Evolutionary conservation across 768 basidiomycete species (phyloP).

Genomic region (Kwoniella bestiolae): DNA sequence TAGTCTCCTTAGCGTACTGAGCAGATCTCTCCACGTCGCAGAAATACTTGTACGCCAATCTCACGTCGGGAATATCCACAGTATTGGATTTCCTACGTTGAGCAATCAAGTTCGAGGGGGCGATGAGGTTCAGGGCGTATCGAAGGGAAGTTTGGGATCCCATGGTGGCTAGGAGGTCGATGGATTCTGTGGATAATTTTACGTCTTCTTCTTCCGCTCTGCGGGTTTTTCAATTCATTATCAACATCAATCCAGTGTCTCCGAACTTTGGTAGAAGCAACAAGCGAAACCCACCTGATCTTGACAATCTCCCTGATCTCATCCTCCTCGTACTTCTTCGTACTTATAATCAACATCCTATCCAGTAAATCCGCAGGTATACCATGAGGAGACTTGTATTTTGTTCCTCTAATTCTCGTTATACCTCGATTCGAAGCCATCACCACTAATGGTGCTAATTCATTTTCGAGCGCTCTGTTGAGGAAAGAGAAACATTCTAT

Average conservation of each 20-base stretch:
- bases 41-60: conserved; percentile 70
- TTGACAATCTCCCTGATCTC: conserved; percentile 91
- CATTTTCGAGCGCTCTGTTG: conserved; percentile 91
- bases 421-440: conserved; percentile 98
- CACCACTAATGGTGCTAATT: conserved; percentile 91
- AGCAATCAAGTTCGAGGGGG: conserved; percentile 84
- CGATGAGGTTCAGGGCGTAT: conserved; percentile 93
- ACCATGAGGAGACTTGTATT: conserved; percentile 91
- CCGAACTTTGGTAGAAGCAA: too few relatives aligned
- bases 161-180: conserved; percentile 83
- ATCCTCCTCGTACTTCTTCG: conserved; percentile 77
- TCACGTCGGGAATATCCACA: conserved; percentile 83
- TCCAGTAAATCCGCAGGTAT: conserved; percentile 93
- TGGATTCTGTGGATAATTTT: conserved; percentile 71
- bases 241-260: neutral
- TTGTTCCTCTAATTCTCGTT: conserved; percentile 91
- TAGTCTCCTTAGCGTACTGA: conserved; percentile 55
- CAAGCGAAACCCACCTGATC: conserved; percentile 69
- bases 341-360: conserved; percentile 93
- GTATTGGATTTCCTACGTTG: conserved; percentile 74
- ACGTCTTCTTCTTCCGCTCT: conserved; percentile 97
- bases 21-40: conserved; percentile 54
- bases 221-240: neutral
- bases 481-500: conserved; percentile 99
- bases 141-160: conserved; percentile 86